Evolutionary conservation across 345 rosid genomes (phyloP).

Genomic region (Kandelia obovata): DNA sequence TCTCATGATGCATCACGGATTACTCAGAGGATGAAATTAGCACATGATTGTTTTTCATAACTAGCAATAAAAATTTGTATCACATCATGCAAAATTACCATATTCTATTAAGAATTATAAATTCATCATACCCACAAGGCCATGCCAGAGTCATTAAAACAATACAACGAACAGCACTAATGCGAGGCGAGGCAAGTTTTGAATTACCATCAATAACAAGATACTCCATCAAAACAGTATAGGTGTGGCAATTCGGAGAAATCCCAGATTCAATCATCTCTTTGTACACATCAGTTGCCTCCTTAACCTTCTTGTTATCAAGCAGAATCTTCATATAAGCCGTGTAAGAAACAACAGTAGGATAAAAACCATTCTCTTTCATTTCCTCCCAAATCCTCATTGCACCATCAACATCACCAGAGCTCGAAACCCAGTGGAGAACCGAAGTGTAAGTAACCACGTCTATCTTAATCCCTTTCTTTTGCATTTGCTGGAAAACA

Average conservation of each 20-base stretch:
- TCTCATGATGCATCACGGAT: no score
- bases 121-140: not conserved
- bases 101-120: not conserved
- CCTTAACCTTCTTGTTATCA: slow-evolving; percentile 49
- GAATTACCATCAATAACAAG: slow-evolving; percentile 56
- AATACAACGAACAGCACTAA: slow-evolving; percentile 38
- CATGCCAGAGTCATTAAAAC: slow-evolving; percentile 12
- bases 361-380: slow-evolving; percentile 45
- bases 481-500: slow-evolving; percentile 59
- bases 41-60: no score
- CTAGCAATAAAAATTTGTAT: no score
- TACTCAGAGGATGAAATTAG: no score
- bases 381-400: slow-evolving; percentile 68
- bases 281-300: slow-evolving; percentile 60
- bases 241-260: slow-evolving; percentile 71
- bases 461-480: slow-evolving; percentile 55
- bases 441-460: slow-evolving; percentile 71
- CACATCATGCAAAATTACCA: not conserved
- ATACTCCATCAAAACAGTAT: slow-evolving; percentile 78
- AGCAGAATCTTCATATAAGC: slow-evolving; percentile 80
- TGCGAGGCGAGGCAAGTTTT: slow-evolving; percentile 14
- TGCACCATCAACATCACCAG: slow-evolving; percentile 65
- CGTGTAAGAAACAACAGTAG: slow-evolving; percentile 73
- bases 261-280: slow-evolving; percentile 62
- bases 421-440: slow-evolving; percentile 72